Base-by-base conservation (phyloP, 2,329 filamentous ascomycete genomes). In the Alternaria incomplexa region DNA sequence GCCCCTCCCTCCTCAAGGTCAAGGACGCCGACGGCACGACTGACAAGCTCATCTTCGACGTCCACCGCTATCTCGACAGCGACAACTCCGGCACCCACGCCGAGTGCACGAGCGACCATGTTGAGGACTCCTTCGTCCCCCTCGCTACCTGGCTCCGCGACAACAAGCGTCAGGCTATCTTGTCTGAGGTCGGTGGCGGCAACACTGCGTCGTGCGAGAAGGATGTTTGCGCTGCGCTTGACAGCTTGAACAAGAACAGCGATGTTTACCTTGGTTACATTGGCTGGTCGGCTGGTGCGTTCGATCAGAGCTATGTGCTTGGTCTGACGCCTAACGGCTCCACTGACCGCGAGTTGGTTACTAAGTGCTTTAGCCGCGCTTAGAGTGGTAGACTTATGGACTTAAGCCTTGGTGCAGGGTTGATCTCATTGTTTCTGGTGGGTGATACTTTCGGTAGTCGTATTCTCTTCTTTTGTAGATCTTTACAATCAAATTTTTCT, bases 11-110 rank as follows among this genome's bases (percentile, higher is more conserved):
- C 9, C 72, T 82, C 17, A 81, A 76, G 4, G 82, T 91, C 28
- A 86, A 80, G 51, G 90, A 91, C 71, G 86, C 84, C 0, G 87
- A 90, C 67, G 86, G 86, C 2, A 81, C 79, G n/a, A 87, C 81
- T 2, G 83, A 85, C 56, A 84, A 84, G 55, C 77, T 91, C n/a
- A 77, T 82, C 71, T 81, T 81, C 66, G 80, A 82, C 46, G 78
- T 82, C 3, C 80, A 83, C 73, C 73, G 79, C 54, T 82, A 83
- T 65, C 75, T 81, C 13, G 81, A 83, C 64, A 71, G 67, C 10
- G 80, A 82, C 69, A 75, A 75, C 67, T 75, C 70, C n/a, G 81
- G 81, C 23, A 81, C 78, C 1, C 68, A 77, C 65, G 61, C 69
- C 1, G 69, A 71, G 44, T 71, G 69, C 51, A 61, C 63, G 6